Evolutionary conservation across 768 basidiomycete genomes (phyloP).

Genomic region (Tulasnella sp.): DNA sequence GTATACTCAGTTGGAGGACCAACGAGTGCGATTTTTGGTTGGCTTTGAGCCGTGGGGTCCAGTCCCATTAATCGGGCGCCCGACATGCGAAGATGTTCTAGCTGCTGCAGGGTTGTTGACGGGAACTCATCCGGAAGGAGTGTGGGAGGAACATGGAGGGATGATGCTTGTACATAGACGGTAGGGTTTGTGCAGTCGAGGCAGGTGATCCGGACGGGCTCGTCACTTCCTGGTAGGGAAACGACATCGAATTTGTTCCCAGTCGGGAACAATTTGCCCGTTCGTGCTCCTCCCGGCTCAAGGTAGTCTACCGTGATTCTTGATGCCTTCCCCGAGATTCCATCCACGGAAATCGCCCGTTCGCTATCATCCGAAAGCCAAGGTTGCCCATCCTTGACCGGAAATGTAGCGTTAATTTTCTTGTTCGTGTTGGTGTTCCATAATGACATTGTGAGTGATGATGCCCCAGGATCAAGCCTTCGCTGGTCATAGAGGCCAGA

Average conservation of each 20-base stretch:
- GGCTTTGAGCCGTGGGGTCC: slow-evolving; percentile 16
- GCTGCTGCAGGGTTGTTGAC: slow-evolving; percentile 58
- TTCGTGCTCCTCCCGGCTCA: slow-evolving; percentile 67
- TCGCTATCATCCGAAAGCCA: slow-evolving; percentile 46
- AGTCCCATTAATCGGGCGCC: slow-evolving; percentile 30
- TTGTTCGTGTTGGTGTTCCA: slow-evolving; percentile 77
- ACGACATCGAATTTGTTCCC: slow-evolving; percentile 55
- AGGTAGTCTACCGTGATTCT: slow-evolving; percentile 68
- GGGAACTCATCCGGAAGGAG: slow-evolving; percentile 31
- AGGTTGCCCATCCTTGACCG: slow-evolving; percentile 45
- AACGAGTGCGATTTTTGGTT: slow-evolving; percentile 40
- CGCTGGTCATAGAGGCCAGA: slow-evolving; percentile 47
- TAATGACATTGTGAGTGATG: slow-evolving; percentile 39
- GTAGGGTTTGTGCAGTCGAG: slow-evolving; percentile 49
- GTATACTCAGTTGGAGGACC: slow-evolving; percentile 36
- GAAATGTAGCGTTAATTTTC: slow-evolving; percentile 69
- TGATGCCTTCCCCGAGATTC: slow-evolving; percentile 68
- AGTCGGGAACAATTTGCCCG: slow-evolving; percentile 70
- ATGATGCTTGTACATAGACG: slow-evolving; percentile 58
- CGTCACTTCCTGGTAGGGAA: slow-evolving; percentile 40
- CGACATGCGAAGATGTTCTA: slow-evolving; percentile 17
- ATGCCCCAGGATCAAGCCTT: neutral
- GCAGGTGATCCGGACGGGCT: slow-evolving; percentile 67
- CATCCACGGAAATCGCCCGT: slow-evolving; percentile 62
- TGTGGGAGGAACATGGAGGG: slow-evolving; percentile 45